A percentile compares a stretch with the other conserved stretches of the same genome.
phyloP scores from a whole-genome alignment of 2,329 filamentous ascomycete genomes.

The Dactylellina cionopaga region DNA sequence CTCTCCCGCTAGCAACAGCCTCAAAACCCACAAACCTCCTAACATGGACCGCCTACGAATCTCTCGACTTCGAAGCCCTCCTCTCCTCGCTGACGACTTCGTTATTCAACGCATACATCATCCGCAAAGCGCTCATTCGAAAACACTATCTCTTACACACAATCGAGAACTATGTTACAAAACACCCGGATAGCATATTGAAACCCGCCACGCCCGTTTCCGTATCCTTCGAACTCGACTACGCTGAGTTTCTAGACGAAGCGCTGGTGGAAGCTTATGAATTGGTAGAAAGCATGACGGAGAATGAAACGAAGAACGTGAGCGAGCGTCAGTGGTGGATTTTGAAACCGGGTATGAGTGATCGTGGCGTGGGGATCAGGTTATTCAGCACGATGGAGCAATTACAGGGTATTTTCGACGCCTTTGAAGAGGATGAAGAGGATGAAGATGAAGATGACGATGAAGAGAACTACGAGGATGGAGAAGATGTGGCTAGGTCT shows the following conservation, averaged over 20 bases:
- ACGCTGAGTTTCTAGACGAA: conserved; percentile 95
- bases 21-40: conserved; percentile 66
- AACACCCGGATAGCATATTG: conserved; percentile 78
- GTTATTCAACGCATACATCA: conserved; percentile 88
- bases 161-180: conserved; percentile 83
- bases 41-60: conserved; percentile 87
- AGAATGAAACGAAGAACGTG: conserved; percentile 67
- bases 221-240: conserved; percentile 93
- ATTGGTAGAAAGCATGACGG: conserved; percentile 77
- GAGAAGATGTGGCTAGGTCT: conserved; percentile 59
- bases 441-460: conserved; percentile 74
- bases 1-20: conserved; percentile 53
- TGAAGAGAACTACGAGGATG: conserved; percentile 58
- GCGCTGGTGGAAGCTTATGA: conserved; percentile 91
- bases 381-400: conserved; percentile 87
- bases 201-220: conserved; percentile 76
- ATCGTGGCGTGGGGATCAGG: conserved; percentile 90
- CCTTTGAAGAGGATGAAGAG: conserved; percentile 78
- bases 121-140: conserved; percentile 93
- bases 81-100: conserved; percentile 70
- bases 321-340: conserved; percentile 89
- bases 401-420: conserved; percentile 86
- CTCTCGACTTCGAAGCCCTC: conserved; percentile 82
- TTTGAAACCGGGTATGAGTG: conserved; percentile 96
- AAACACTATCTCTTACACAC: conserved; percentile 93